Conservation (phyloP, 2,329 filamentous ascomycete genomes). For the Pseudocercospora cruenta region DNA sequence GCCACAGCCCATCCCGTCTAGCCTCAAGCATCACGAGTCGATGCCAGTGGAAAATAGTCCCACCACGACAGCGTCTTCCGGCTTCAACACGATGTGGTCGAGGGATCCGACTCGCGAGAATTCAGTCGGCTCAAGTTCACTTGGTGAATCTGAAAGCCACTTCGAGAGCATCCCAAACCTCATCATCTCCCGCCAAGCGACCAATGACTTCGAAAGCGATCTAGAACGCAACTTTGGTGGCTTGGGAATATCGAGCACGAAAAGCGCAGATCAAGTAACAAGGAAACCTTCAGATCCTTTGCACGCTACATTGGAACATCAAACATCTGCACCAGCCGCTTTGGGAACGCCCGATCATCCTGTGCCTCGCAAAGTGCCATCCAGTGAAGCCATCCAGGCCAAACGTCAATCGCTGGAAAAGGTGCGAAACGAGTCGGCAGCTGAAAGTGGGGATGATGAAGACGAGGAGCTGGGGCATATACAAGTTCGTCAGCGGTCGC, state of each 20-base stretch:
- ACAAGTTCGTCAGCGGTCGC: slow-evolving; percentile 66
- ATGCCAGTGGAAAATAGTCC: slow-evolving; percentile 76
- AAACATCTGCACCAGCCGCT: slow-evolving; percentile 66
- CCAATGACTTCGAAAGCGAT: slow-evolving; percentile 67
- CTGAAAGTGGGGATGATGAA: slow-evolving; percentile 82
- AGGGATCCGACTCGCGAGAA: slow-evolving; percentile 63
- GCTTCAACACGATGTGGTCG: slow-evolving; percentile 56
- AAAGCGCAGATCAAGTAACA: slow-evolving; percentile 25
- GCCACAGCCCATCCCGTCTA: slow-evolving; percentile 59
- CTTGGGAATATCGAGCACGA: slow-evolving; percentile 65
- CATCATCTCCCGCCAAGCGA: slow-evolving; percentile 67
- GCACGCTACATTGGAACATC: slow-evolving; percentile 60
- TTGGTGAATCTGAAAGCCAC: slow-evolving; percentile 81
- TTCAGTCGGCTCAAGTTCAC: slow-evolving; percentile 84
- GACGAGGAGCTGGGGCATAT: slow-evolving; percentile 79
- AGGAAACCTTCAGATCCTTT: slow-evolving; percentile 38
- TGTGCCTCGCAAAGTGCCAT: slow-evolving; percentile 64
- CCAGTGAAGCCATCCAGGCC: slow-evolving; percentile 72
- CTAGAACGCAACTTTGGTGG: slow-evolving; percentile 59
- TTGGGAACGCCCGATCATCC: slow-evolving; percentile 30
- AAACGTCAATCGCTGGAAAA: slow-evolving; percentile 78
- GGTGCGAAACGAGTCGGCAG: slow-evolving; percentile 67
- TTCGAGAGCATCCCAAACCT: slow-evolving; percentile 78
- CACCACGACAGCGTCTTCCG: slow-evolving; percentile 75
- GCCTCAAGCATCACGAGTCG: slow-evolving; percentile 64